These are phyloP conservation scores for Pelagophyceae sp. DNA, from an alignment of 352 stramenopile genomes.

Conservation along the genomic window DNA sequence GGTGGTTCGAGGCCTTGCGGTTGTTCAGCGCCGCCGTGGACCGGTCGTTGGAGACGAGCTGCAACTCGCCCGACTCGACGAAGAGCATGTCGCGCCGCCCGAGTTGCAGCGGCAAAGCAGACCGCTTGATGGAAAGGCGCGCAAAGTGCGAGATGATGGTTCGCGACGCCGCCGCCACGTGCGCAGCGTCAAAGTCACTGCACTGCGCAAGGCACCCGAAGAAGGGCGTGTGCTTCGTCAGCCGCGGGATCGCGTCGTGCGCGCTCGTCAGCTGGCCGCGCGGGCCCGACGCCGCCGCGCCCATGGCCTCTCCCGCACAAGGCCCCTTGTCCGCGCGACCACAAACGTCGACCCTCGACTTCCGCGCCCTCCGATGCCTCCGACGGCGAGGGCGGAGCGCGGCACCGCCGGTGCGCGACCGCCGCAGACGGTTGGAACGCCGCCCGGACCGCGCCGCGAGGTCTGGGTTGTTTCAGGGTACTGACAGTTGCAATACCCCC, in stretches of 20 bases:
- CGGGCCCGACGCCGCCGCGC: not conserved
- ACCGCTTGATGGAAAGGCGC: not conserved
- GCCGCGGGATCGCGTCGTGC: not conserved
- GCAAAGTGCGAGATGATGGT: not conserved
- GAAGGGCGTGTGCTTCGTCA: not conserved
- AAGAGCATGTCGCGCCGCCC: not conserved
- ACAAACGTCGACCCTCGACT: too few species aligned
- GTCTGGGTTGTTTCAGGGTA: too few species aligned
- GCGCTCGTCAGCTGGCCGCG: not conserved
- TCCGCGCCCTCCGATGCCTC: too few species aligned
- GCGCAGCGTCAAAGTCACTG: not conserved
- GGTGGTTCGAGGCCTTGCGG: not conserved
- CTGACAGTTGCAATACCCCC: too few species aligned
- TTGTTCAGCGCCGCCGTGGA: too few species aligned
- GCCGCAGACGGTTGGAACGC: too few species aligned
- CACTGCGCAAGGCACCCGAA: not conserved
- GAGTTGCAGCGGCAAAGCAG: not conserved
- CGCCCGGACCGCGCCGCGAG: too few species aligned
- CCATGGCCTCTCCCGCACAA: not conserved
- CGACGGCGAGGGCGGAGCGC: too few species aligned
- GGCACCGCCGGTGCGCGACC: too few species aligned
- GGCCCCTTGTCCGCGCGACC: too few species aligned
- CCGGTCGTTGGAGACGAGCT: not conserved
- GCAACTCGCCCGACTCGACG: not conserved
- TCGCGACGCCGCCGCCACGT: not conserved